These are phyloP conservation scores for Trifolium pratense DNA, from an alignment of 306 rosid species.

Conservation along the genomic window DNA sequence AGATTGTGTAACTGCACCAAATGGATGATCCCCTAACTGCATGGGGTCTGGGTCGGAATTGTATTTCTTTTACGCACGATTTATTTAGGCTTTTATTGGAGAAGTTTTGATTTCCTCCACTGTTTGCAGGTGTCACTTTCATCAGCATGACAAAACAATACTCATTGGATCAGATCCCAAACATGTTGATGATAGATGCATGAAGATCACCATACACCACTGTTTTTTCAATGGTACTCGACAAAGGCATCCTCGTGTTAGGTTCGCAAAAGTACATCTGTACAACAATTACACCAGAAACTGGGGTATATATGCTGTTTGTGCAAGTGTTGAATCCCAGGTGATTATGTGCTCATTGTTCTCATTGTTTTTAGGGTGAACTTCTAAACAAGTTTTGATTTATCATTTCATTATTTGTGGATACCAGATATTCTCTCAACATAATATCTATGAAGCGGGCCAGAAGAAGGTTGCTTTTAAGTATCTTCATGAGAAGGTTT, in stretches of 20 bases:
- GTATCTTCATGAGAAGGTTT: constrained; percentile 84
- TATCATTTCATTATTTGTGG: constrained; percentile 23
- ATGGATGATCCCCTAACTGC: background rate
- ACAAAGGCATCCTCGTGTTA: constrained; percentile 95
- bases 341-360: constrained; percentile 46
- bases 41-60: background rate
- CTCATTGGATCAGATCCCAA: constrained; percentile 93
- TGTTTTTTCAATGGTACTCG: constrained; percentile 92
- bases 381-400: constrained; percentile 13
- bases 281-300: constrained; percentile 88
- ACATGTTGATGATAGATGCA: constrained; percentile 74
- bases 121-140: constrained; percentile 77
- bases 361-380: constrained; percentile 11
- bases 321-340: constrained; percentile 96
- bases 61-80: background rate
- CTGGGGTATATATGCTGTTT: constrained; percentile 99
- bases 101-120: constrained; percentile 15
- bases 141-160: constrained; percentile 86
- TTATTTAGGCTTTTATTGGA: background rate
- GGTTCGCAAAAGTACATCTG: constrained; percentile 83
- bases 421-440: constrained; percentile 81
- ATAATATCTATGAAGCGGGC: constrained; percentile 97
- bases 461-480: constrained; percentile 85
- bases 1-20: background rate
- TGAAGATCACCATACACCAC: constrained; percentile 91